phyloP scores from a whole-genome alignment of 2,329 filamentous ascomycete species.

The Neofusicoccum ribis region DNA sequence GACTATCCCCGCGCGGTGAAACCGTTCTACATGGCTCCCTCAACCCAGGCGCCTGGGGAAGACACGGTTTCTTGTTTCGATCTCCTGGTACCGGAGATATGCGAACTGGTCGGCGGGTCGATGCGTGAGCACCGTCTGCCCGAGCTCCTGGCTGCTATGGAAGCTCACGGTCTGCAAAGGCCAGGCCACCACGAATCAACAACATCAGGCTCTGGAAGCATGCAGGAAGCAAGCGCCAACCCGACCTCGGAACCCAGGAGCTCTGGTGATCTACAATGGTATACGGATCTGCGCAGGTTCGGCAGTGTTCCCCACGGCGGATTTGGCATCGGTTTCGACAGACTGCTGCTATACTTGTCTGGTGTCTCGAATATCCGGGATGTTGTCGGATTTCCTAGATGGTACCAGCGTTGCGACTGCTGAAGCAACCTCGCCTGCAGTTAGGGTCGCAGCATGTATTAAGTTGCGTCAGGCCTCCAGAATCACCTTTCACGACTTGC shows the following conservation, averaged over 20 bases:
- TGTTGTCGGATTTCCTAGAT: constrained; percentile 82
- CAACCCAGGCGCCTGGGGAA: constrained; percentile 22
- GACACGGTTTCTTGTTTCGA: constrained; percentile 86
- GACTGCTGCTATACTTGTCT: constrained; percentile 78
- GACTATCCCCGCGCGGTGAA: constrained; percentile 88
- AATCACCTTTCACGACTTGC: not conserved
- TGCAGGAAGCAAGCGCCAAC: not conserved
- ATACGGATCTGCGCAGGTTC: constrained; percentile 82
- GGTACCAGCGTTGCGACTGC: constrained; percentile 57
- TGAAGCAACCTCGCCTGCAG: constrained; percentile 27
- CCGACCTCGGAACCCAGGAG: not conserved
- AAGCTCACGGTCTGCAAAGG: constrained; percentile 61
- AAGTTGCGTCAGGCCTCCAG: not conserved
- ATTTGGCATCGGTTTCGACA: constrained; percentile 87
- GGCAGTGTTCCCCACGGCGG: constrained; percentile 91
- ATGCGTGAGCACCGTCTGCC: constrained; percentile 80
- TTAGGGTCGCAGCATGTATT: not conserved
- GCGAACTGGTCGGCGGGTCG: constrained; percentile 85
- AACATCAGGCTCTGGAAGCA: not conserved
- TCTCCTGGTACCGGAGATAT: constrained; percentile 79
- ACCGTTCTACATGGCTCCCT: constrained; percentile 82
- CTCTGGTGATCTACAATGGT: constrained; percentile 69
- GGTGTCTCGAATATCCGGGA: constrained; percentile 83
- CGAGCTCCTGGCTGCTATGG: constrained; percentile 70
- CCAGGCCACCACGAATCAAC: constrained; percentile 20